These are phyloP conservation scores for Quercus alba DNA, from an alignment of 306 rosid species.

Conservation along the genomic window DNA sequence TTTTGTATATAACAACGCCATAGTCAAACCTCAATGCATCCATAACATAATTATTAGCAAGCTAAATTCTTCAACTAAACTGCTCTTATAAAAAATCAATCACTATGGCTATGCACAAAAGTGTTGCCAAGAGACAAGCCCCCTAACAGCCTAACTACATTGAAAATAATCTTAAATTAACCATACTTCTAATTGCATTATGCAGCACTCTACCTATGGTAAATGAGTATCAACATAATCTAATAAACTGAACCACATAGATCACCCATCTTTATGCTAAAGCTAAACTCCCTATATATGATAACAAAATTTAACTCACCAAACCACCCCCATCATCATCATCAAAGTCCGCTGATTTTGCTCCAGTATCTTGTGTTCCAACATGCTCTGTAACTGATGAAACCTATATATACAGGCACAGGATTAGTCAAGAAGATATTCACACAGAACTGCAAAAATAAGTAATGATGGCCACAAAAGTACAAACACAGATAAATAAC, in stretches of 20 bases:
- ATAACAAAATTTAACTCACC: conserved; percentile 48
- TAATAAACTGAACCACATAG: not conserved
- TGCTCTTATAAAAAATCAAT: not conserved
- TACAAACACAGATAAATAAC: not conserved
- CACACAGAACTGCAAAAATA: not conserved
- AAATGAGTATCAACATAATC: not conserved
- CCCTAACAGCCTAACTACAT: not conserved
- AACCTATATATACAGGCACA: conserved; percentile 47
- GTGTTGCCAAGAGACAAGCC: not conserved
- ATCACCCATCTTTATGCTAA: not conserved
- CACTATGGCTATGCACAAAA: not conserved
- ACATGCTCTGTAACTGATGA: conserved; percentile 94
- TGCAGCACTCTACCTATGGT: not conserved
- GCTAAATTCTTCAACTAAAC: not conserved
- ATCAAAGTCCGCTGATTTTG: conserved; percentile 92
- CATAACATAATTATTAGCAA: not conserved
- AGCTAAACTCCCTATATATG: not conserved
- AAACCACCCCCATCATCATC: conserved; percentile 97
- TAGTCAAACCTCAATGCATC: not conserved
- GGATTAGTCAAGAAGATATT: conserved; percentile 15
- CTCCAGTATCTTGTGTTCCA: conserved; percentile 73
- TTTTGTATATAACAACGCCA: not conserved
- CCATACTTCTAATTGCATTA: not conserved
- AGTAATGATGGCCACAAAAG: not conserved
- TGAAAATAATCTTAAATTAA: not conserved